phyloP scores from a whole-genome alignment of 2,329 filamentous ascomycete genomes.

The Xylaria sp. region DNA sequence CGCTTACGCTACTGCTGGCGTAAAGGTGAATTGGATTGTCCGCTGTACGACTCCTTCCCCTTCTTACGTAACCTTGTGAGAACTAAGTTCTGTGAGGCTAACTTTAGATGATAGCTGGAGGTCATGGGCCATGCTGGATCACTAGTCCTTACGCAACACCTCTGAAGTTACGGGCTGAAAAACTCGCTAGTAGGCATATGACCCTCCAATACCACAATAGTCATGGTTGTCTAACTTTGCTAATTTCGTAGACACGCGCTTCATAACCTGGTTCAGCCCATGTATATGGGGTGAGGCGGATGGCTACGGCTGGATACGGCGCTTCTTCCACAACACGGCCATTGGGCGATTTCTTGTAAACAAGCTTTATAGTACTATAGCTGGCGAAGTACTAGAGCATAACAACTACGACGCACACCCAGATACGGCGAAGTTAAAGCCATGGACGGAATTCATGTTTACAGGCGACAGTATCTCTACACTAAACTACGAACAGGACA shows the following conservation, averaged over 20 bases:
- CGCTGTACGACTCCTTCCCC: constrained; percentile 47
- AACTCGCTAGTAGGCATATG: constrained; percentile 54
- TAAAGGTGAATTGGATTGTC: constrained; percentile 67
- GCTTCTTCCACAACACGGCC: constrained; percentile 66
- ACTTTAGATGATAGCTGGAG: constrained; percentile 51
- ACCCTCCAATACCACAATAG: too few relatives aligned
- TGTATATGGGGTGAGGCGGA: constrained; percentile 76
- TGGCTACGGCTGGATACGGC: constrained; percentile 64
- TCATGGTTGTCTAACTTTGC: neutral
- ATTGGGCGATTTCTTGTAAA: constrained; percentile 66
- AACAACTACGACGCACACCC: constrained; percentile 66
- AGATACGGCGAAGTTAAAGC: constrained; percentile 63
- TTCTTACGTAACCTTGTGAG: neutral
- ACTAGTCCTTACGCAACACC: constrained; percentile 61
- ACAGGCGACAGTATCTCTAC: constrained; percentile 67
- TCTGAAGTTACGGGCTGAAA: constrained; percentile 61
- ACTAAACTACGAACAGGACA: constrained; percentile 65
- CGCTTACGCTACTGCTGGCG: constrained; percentile 62
- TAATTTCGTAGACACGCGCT: constrained; percentile 63
- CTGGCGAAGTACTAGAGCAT: constrained; percentile 63
- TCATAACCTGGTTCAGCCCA: constrained; percentile 78
- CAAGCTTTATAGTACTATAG: constrained; percentile 67
- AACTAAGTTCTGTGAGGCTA: neutral
- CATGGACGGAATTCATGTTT: constrained; percentile 63
- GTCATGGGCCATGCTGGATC: constrained; percentile 66